A percentile compares a stretch with the other conserved stretches of the same genome.
Evolutionary conservation across 257 asterid species (phyloP).

Genomic region (Handroanthus guayacan): DNA sequence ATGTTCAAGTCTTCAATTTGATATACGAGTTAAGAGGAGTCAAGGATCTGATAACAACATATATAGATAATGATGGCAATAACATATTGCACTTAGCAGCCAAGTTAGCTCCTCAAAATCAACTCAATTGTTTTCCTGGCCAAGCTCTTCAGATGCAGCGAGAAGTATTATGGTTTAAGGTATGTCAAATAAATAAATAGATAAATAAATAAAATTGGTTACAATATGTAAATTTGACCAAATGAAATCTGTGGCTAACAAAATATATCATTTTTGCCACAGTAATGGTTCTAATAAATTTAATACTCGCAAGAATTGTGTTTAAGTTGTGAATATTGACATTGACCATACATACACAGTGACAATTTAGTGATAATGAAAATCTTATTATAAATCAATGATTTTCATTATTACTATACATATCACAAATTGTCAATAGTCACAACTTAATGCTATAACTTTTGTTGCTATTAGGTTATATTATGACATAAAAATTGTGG

Average conservation of each 20-base stretch:
- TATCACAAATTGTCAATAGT: too few relatives aligned
- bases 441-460: not conserved
- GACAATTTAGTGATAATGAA: too few relatives aligned
- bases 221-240: too few relatives aligned
- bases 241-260: not conserved
- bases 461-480: too few relatives aligned
- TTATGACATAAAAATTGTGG: too few relatives aligned
- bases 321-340: too few relatives aligned
- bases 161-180: slow-evolving; percentile 39
- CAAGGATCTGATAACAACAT: slow-evolving; percentile 25
- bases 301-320: too few relatives aligned
- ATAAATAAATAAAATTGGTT: too few relatives aligned
- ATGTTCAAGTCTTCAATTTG: slow-evolving; percentile 32
- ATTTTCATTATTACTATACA: too few relatives aligned
- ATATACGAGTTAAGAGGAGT: slow-evolving; percentile 27
- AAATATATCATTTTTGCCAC: too few relatives aligned
- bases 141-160: slow-evolving; percentile 41
- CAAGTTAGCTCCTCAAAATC: slow-evolving; percentile 29
- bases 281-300: too few relatives aligned
- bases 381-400: not conserved
- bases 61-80: slow-evolving; percentile 20
- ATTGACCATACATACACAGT: too few relatives aligned
- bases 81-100: slow-evolving; percentile 42
- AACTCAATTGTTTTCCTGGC: slow-evolving; percentile 34
- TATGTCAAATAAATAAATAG: not conserved